Base-by-base conservation (phyloP, 495 filamentous ascomycete species). In the Penicillium bialowiezense region DNA sequence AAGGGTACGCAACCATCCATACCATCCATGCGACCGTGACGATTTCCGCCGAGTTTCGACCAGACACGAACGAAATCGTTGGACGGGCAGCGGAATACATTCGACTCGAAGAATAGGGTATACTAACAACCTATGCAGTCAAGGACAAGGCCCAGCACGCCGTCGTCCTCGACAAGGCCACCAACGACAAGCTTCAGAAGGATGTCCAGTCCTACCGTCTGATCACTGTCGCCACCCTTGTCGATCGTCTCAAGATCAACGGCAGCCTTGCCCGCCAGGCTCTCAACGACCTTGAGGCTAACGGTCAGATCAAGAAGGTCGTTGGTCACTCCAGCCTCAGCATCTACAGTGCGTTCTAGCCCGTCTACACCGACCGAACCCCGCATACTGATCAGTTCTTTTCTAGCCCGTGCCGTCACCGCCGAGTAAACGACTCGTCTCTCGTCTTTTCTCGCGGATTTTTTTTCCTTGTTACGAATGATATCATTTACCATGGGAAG, bases 141-240 rank as follows among this genome's bases (percentile, higher is more conserved):
- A 99, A 99, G 91, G 95, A 99, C 84, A 99, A 99, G 90, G 92
- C 95, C 73, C 87, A 97, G 75, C 95, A 99, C 83, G 90, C 84
- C 70, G 84, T 87, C 62, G 73, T 87, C 68, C 81, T 87, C 74
- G 84, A 87, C 70, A 87, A 86, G 75, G 49, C 67, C 63, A 82
- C 77, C 68, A 70, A 72, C 53, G 82, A 86, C 72, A 84, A 84
- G 68, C 75, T 80, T 68, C 85, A 93, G 80, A 97, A 97, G 80
- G 91, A 97, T 81, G 95, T 99, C 60, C 93, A 97, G 76, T 96
- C 95, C 53, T 99, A 97, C 88, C 91, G 95, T 65, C 90, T 99
- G 75, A 89, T 99, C 82, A 99, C 95, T 64, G 89, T 97, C 68
- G 90, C 95, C 62, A 91, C 87, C 62, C 91, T 99, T 62, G 95